Evolutionary conservation across 78 protist genomes (phyloP).

Genomic region (Polysphondylium violaceum): DNA sequence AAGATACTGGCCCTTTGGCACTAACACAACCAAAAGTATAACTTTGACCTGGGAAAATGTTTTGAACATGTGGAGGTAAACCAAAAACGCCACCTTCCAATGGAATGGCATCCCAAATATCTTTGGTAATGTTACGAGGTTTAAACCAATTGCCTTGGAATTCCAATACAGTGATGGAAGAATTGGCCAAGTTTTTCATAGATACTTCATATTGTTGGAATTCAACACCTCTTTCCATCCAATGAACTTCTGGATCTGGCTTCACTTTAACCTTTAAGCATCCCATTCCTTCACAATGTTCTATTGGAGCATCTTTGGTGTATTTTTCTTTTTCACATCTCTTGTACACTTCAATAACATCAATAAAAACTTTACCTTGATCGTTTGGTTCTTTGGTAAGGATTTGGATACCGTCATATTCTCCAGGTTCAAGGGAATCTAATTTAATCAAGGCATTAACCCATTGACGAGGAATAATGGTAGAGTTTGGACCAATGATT

Average conservation of each 20-base stretch:
- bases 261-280: constrained; percentile 14
- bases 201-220: constrained; percentile 26
- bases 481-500: neutral
- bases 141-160: constrained; percentile 17
- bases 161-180: constrained; percentile 13
- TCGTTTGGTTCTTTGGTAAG: constrained; percentile 3
- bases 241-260: neutral
- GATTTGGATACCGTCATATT: constrained; percentile 61
- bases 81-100: constrained; percentile 7
- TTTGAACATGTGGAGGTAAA: constrained; percentile 4
- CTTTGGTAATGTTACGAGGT: constrained; percentile 14
- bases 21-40: constrained; percentile 30
- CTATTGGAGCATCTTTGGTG: neutral
- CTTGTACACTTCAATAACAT: constrained; percentile 33
- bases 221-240: constrained; percentile 22
- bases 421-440: constrained; percentile 32
- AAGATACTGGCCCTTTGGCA: constrained; percentile 34
- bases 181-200: constrained; percentile 15
- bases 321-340: constrained; percentile 25
- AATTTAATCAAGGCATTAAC: constrained; percentile 9
- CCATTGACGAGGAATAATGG: constrained; percentile 27
- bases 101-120: constrained; percentile 25
- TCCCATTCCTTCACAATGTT: constrained; percentile 9
- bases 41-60: constrained; percentile 15
- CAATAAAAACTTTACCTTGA: constrained; percentile 23